Evolutionary conservation across 164 flowering plant genomes (phyloP).

Genomic region (Nymphaea colorata): DNA sequence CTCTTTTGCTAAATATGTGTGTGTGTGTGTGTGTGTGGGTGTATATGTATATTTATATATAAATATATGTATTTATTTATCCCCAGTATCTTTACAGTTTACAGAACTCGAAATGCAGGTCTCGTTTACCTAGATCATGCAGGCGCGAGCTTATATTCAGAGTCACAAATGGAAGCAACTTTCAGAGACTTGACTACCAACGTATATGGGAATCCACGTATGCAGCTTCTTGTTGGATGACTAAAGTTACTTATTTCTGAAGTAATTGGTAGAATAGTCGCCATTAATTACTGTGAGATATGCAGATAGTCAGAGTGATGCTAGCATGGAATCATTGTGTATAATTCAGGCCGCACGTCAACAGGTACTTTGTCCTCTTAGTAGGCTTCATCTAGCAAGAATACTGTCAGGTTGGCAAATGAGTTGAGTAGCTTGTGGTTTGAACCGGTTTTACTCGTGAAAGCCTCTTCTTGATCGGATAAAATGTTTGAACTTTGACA

Average conservation of each 20-base stretch:
- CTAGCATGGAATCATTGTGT: conserved; percentile 46
- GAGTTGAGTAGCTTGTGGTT: too few relatives aligned
- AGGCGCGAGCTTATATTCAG: conserved; percentile 88
- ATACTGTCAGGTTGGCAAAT: too few relatives aligned
- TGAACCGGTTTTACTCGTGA: too few relatives aligned
- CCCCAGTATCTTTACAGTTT: too few relatives aligned
- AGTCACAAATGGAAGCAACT: conserved; percentile 69
- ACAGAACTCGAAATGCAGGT: conserved; percentile 12
- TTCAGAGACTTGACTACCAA: conserved; percentile 49
- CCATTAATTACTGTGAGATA: background rate
- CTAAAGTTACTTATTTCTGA: background rate
- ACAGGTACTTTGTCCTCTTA: conserved; percentile 29
- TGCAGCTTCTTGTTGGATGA: conserved; percentile 18
- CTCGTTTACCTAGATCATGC: conserved; percentile 91
- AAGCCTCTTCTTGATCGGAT: too few relatives aligned
- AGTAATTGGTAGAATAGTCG: background rate
- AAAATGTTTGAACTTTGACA: too few relatives aligned
- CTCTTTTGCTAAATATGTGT: too few relatives aligned
- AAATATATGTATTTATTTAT: too few relatives aligned
- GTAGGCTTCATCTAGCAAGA: too few relatives aligned
- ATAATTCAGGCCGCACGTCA: conserved; percentile 54
- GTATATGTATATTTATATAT: too few relatives aligned
- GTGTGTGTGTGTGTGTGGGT: too few relatives aligned
- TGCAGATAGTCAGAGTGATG: conserved; percentile 82
- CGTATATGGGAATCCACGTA: conserved; percentile 97